phyloP scores from a whole-genome alignment of 2,329 filamentous ascomycete species.

The Dactylonectria macrodidyma region DNA sequence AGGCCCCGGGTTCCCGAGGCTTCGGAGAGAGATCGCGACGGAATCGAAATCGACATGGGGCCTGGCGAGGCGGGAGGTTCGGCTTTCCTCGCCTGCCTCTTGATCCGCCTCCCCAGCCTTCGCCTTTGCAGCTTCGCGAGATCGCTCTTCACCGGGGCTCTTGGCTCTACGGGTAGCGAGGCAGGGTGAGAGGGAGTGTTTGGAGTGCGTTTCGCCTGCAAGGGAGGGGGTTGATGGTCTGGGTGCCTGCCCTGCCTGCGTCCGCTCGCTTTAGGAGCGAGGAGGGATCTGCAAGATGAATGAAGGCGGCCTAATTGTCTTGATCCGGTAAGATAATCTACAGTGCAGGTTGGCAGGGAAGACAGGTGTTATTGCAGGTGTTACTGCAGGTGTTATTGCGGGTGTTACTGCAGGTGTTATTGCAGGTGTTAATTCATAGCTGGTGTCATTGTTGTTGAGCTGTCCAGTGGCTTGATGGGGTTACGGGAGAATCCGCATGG shows the following conservation, averaged over 20 bases:
- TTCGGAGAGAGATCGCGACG: slow-evolving; percentile 12
- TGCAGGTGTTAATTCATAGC: not conserved
- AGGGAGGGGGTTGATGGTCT: slow-evolving; percentile 7
- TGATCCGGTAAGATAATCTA: slow-evolving; percentile 2
- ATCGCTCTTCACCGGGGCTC: not conserved
- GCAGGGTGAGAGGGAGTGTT: slow-evolving; percentile 3
- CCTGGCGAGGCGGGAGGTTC: slow-evolving; percentile 33
- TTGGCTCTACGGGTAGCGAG: slow-evolving; percentile 12
- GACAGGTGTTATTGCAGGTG: not conserved
- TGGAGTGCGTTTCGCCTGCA: slow-evolving; percentile 17
- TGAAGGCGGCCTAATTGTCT: slow-evolving; percentile 8
- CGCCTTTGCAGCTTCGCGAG: not conserved
- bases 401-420: not conserved
- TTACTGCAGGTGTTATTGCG: not conserved
- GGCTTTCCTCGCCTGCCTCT: slow-evolving; percentile 35
- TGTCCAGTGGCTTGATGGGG: not conserved
- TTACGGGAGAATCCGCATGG: not conserved
- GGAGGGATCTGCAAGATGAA: slow-evolving; percentile 10
- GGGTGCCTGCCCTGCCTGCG: not conserved
- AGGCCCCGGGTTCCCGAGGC: slow-evolving; percentile 11
- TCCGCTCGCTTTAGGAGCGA: slow-evolving; percentile 18
- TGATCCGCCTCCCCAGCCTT: not conserved
- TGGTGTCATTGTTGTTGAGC: not conserved
- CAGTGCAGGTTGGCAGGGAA: slow-evolving; percentile 13
- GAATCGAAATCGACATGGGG: slow-evolving; percentile 6